Base-by-base conservation (phyloP, 768 basidiomycete species). In the Boletus subcaerulescens region DNA sequence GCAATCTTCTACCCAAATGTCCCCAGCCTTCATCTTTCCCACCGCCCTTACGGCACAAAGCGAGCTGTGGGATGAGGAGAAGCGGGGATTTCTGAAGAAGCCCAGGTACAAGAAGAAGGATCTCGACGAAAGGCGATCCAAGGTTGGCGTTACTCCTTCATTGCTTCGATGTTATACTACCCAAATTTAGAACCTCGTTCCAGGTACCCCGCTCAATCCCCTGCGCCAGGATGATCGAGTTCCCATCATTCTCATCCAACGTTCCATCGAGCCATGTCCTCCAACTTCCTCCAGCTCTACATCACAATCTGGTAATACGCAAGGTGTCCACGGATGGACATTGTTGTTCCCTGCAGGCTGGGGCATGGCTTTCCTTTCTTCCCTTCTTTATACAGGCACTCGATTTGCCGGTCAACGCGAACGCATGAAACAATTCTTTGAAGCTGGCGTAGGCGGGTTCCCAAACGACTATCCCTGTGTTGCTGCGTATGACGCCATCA, bases 301-400 rank as follows among this genome's bases (percentile, higher is more conserved):
- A 15, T 61, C 66, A 9, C 56, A 55, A 36, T 62, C 69, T 15
- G 68, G 71, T 41, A 53, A 45, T 3, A 68, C 64, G 11, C 74
- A 76, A 59, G 74, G 78, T 2, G 73, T 93, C 31, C 85, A 93
- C 62, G 94, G 95, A 38, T 97, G 91, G 88, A 93, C 86, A 9
- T 73, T 99, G 10, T 76, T 97, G 44, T 68, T 96, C 32, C 96
- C 96, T 4, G 76, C 83, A 2, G 93, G 92, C 13, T 98, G 94
- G 93, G 80, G 82, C 0, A 96, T 93, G 87, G 79, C 94, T 1
- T 93, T 98, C 73, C 84, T 91, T 58, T 79, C 78, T 39, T 95
- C 94, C 3, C 80, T 99, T 47, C 78, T 80, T 4, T 85, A 84
- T 68, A 93, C 94, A 0, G 88, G 89, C 20, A 91, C 90, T 2